These are phyloP conservation scores for Aspergillus carbonarius DNA, from an alignment of 2,329 filamentous ascomycete genomes.

Conservation along the genomic window DNA sequence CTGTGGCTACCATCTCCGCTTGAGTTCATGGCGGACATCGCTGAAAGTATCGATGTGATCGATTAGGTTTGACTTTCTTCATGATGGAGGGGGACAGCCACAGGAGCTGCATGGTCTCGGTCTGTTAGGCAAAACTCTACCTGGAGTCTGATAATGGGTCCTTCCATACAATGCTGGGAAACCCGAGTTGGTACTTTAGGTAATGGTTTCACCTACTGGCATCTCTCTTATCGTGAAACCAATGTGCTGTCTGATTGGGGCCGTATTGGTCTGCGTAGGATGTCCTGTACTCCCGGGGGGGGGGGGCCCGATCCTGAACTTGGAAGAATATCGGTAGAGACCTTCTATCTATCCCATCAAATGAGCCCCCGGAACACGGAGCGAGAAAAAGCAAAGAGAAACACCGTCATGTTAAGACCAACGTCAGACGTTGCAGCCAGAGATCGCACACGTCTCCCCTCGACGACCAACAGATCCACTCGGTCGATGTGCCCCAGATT, in stretches of 20 bases:
- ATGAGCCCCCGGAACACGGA: background rate
- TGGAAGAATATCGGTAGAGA: background rate
- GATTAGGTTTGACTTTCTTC: background rate
- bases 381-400: background rate
- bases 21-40: background rate
- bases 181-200: background rate
- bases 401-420: background rate
- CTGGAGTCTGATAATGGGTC: background rate
- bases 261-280: background rate
- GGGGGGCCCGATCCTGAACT: too few relatives aligned
- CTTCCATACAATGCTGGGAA: background rate
- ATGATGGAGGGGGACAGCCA: background rate
- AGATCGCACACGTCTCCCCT: background rate
- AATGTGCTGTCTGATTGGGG: background rate
- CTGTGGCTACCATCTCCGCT: background rate
- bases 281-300: background rate
- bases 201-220: background rate
- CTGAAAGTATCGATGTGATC: background rate
- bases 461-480: background rate
- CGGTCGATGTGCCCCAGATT: constrained; percentile 1
- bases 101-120: background rate
- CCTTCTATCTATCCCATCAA: background rate
- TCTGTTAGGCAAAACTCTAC: background rate
- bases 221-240: background rate
- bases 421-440: background rate